Evolutionary conservation across 495 filamentous ascomycete species (phyloP).

Genomic region (Aspergillus kassunensis): DNA sequence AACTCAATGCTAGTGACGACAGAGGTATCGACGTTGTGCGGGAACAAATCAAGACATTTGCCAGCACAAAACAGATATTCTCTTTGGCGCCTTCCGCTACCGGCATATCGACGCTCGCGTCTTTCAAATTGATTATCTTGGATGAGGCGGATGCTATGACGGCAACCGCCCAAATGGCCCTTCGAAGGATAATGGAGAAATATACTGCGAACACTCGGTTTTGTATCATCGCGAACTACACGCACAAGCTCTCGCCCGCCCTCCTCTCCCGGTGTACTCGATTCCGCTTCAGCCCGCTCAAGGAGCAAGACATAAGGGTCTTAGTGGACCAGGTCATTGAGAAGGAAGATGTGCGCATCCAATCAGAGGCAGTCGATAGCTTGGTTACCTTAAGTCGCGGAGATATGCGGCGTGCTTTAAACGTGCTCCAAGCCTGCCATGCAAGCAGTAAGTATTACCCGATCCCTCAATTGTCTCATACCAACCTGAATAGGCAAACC

Average conservation of each 20-base stretch:
- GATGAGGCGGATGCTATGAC: slow-evolving; percentile 99
- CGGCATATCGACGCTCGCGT: slow-evolving; percentile 53
- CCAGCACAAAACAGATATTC: slow-evolving; percentile 73
- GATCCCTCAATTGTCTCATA: neutral
- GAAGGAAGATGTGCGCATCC: slow-evolving; percentile 81
- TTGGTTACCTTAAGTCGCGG: slow-evolving; percentile 87
- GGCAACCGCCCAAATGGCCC: slow-evolving; percentile 90
- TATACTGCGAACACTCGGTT: slow-evolving; percentile 98
- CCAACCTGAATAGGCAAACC: slow-evolving; percentile 52
- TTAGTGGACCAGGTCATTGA: slow-evolving; percentile 88
- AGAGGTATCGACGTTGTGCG: slow-evolving; percentile 97
- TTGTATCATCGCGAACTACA: slow-evolving; percentile 99
- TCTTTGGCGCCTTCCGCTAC: slow-evolving; percentile 48
- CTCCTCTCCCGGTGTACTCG: slow-evolving; percentile 90
- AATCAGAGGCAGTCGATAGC: slow-evolving; percentile 68
- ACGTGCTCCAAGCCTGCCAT: slow-evolving; percentile 94
- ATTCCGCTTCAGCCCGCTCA: slow-evolving; percentile 92
- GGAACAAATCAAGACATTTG: slow-evolving; percentile 99
- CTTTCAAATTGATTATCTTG: slow-evolving; percentile 93
- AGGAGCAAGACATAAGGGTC: slow-evolving; percentile 74
- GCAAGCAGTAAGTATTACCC: slow-evolving; percentile 64
- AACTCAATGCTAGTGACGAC: slow-evolving; percentile 95
- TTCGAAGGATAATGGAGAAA: slow-evolving; percentile 97
- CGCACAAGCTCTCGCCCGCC: slow-evolving; percentile 95
- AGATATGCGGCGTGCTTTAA: slow-evolving; percentile 92